These are phyloP conservation scores for Penicillium atrosanguineum DNA, from an alignment of 495 filamentous ascomycete genomes.

Conservation along the genomic window DNA sequence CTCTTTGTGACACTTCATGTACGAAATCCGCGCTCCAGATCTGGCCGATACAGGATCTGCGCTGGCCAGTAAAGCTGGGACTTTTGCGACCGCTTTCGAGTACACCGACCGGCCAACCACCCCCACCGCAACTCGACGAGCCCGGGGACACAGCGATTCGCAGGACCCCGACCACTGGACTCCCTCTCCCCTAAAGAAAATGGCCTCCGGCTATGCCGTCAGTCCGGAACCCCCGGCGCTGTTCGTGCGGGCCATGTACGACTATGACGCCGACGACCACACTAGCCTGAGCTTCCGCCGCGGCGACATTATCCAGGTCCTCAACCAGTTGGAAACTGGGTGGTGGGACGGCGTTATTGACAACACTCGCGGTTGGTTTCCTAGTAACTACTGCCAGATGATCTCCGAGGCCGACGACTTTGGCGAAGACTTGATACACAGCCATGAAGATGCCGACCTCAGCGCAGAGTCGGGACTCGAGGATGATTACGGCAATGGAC, in stretches of 20 bases:
- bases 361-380: slow-evolving; percentile 94
- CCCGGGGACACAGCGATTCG: slow-evolving; percentile 32
- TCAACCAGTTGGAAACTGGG: slow-evolving; percentile 94
- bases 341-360: slow-evolving; percentile 98
- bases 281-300: slow-evolving; percentile 94
- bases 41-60: slow-evolving; percentile 35
- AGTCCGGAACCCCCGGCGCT: slow-evolving; percentile 70
- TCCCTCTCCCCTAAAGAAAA: slow-evolving; percentile 34
- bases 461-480: slow-evolving; percentile 54
- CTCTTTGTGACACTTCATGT: slow-evolving; percentile 30
- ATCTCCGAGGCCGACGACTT: slow-evolving; percentile 71
- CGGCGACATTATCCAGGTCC: slow-evolving; percentile 95
- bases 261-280: slow-evolving; percentile 94
- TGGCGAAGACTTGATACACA: slow-evolving; percentile 33
- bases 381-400: slow-evolving; percentile 94
- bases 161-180: slow-evolving; percentile 28
- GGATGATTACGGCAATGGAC: slow-evolving; percentile 69
- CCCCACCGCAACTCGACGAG: slow-evolving; percentile 32
- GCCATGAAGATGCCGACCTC: slow-evolving; percentile 52
- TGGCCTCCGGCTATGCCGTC: slow-evolving; percentile 55
- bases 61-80: slow-evolving; percentile 33
- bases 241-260: slow-evolving; percentile 94
- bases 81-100: slow-evolving; percentile 46
- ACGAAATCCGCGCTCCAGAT: slow-evolving; percentile 33
- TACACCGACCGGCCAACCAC: slow-evolving; percentile 43